Evolutionary conservation across 306 rosid species (phyloP).

Genomic region (Vigna trinervia): DNA sequence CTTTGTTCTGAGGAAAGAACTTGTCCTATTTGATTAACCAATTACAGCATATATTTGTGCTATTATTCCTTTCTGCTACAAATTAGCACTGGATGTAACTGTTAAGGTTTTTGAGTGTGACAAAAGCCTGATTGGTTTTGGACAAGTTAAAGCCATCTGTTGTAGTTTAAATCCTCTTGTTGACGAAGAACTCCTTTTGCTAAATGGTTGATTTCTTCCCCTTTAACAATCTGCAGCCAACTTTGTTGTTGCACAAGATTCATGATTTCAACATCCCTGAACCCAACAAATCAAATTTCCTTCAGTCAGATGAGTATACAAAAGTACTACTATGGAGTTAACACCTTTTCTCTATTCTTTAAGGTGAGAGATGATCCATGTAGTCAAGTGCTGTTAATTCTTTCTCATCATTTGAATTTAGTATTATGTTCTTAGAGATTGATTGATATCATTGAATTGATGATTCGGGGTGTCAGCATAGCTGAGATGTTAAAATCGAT

Average conservation of each 20-base stretch:
- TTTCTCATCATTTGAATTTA: neutral
- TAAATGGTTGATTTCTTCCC: conserved; percentile 55
- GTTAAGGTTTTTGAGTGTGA: conserved; percentile 35
- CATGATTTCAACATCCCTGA: conserved; percentile 69
- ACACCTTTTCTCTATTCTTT: neutral
- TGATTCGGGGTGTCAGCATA: too few species aligned
- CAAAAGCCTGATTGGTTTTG: conserved; percentile 47
- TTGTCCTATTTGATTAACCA: conserved; percentile 41
- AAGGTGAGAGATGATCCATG: neutral
- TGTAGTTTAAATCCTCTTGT: conserved; percentile 65
- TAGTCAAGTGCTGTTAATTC: neutral
- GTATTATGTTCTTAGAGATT: too few species aligned
- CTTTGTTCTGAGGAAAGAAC: conserved; percentile 36
- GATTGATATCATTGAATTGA: too few species aligned
- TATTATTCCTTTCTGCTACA: conserved; percentile 41
- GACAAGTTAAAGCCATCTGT: conserved; percentile 68
- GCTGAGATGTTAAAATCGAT: too few species aligned
- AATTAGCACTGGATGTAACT: conserved; percentile 22
- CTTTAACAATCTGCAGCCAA: conserved; percentile 67
- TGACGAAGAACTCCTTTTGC: conserved; percentile 56
- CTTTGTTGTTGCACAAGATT: conserved; percentile 63
- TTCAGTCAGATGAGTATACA: conserved; percentile 5
- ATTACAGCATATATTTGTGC: conserved; percentile 33
- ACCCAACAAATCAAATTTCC: conserved; percentile 34
- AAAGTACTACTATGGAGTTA: conserved; percentile 1